Percentiles rank a stretch among this genome's conserved stretches.
Evolutionary conservation across 179 eudicot species (phyloP).

Genomic region (Beta lomatogona): DNA sequence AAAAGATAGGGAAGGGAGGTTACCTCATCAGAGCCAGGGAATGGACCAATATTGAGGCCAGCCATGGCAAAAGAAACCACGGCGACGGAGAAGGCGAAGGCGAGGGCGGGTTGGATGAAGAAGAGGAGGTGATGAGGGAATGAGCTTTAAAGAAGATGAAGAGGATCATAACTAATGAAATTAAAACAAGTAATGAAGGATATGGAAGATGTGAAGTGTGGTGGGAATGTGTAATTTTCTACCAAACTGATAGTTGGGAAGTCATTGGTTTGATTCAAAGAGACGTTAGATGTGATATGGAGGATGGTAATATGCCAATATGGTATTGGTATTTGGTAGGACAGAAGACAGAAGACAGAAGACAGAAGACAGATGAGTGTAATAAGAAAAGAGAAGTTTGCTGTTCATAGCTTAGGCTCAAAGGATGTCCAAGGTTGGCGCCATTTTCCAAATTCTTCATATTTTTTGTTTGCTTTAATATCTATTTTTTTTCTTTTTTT

Average conservation of each 20-base stretch:
- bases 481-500: too few species aligned
- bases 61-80: constrained; percentile 47
- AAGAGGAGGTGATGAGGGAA: background rate
- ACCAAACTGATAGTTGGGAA: constrained; percentile 82
- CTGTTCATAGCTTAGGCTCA: constrained; percentile 33
- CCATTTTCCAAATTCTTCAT: constrained; percentile 24
- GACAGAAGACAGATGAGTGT: background rate
- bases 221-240: constrained; percentile 32
- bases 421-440: constrained; percentile 34
- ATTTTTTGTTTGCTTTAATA: background rate
- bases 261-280: constrained; percentile 88
- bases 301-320: background rate
- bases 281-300: constrained; percentile 44
- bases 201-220: constrained; percentile 10
- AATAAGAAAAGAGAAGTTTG: constrained; percentile 3
- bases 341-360: background rate
- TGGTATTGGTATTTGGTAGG: constrained; percentile 2
- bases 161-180: background rate
- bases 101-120: constrained; percentile 5
- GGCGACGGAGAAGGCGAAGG: constrained; percentile 18
- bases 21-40: constrained; percentile 28
- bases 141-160: constrained; percentile 22
- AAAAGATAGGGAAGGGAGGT: background rate
- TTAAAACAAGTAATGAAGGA: background rate
- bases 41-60: constrained; percentile 45